Base-by-base conservation (phyloP, 805 yeast genomes). In the Candida arabinofermentans region DNA sequence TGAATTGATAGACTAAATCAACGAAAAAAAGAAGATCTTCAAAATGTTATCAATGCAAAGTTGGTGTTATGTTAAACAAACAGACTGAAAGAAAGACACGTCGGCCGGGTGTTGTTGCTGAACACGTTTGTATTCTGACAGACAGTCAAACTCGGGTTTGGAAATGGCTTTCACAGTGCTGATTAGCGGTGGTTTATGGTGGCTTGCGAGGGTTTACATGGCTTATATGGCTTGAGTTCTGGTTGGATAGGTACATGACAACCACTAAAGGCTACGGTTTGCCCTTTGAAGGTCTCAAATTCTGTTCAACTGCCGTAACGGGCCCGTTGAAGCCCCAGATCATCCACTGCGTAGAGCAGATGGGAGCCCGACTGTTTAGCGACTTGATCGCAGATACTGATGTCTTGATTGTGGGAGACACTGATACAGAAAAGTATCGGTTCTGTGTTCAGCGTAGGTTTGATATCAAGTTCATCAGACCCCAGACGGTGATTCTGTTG, bases 371-470 rank as follows among this genome's bases (percentile, higher is more conserved):
- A 8, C 75, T 71, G 49, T 69, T 72, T 43, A 69, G 70, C 32
- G 82, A 82, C 52, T 60, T 83, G 49, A 77, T 81, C 67, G 74
- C 79, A 36, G 81, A 79, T 55, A 81, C 77, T 2, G 70, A 74
- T 40, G 74, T 75, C 31, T 59, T 84, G 21, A 67, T 84, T 5
- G 81, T 82, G 24, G 88, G 87, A 2, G 70, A 69, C 31, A 63
- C 74, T 23, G 63, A 69, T 42, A 77, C 84, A 0, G 81, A 75
- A 22, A 80, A 80, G 55, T 78, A 71, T 57, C 62, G 61, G 38
- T 80, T 68, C 53, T 71, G 77, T 41, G 70, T 77, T 1, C 62
- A 67, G 42, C 65, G 68, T 42, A 61, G 86, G 41, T 62, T 65
- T 37, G 90, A 85, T 60, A 70, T 87, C 24, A 59, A 59, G 33